Conservation (phyloP, 1,284 basidiomycete species). For the Golubevia pallescens region DNA sequence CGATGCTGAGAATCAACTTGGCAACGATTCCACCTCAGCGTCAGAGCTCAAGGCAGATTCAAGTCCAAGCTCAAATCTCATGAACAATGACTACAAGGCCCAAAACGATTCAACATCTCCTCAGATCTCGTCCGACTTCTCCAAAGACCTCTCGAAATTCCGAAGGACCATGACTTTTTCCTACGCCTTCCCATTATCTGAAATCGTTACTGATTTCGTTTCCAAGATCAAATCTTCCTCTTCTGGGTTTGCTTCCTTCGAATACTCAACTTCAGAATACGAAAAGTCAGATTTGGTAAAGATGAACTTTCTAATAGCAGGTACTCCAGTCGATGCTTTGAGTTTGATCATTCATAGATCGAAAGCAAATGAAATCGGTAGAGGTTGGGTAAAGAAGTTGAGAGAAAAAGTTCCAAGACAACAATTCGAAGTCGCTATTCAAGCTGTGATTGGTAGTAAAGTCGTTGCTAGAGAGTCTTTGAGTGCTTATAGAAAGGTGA, state of each 20-base stretch:
- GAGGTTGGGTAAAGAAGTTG: constrained; percentile 47
- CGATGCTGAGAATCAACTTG: no score
- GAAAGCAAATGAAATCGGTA: constrained; percentile 37
- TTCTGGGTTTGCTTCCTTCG: constrained; percentile 57
- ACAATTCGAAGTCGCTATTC: constrained; percentile 60
- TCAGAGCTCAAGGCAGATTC: no score
- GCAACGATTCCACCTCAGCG: no score
- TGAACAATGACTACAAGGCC: no score
- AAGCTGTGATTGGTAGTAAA: constrained; percentile 52
- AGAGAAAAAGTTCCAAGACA: constrained; percentile 55
- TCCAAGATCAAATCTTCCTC: constrained; percentile 62
- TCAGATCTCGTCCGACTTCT: no score
- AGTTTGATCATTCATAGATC: constrained; percentile 51
- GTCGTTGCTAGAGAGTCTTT: constrained; percentile 55
- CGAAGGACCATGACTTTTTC: no score
- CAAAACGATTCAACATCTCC: no score
- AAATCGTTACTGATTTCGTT: constrained; percentile 62
- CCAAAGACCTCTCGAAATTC: no score
- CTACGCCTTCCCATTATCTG: constrained; percentile 54
- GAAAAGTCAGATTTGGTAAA: constrained; percentile 48
- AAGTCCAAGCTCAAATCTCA: no score
- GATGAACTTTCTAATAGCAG: constrained; percentile 45
- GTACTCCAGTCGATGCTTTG: constrained; percentile 52
- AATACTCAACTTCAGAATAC: constrained; percentile 52
- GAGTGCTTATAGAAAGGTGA: constrained; percentile 28